A percentile compares a stretch with the other conserved stretches of the same genome.
Conservation (phyloP, 1,284 basidiomycete genomes). For the Ustilago sp. region DNA sequence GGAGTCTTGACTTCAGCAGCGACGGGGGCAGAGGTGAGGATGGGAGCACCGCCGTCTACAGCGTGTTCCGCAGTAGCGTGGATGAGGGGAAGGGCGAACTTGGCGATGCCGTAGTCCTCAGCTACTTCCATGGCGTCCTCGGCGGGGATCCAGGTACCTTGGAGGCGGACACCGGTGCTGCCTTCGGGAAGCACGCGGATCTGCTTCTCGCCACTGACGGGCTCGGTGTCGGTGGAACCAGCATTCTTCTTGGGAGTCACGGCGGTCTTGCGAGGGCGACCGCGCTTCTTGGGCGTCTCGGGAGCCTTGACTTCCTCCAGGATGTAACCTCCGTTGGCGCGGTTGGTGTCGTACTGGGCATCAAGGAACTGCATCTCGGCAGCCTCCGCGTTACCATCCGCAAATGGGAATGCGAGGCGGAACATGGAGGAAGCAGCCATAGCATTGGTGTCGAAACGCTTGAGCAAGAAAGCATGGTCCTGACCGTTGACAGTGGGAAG, state of each 20-base stretch:
- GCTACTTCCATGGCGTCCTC: slow-evolving; percentile 78
- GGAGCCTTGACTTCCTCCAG: slow-evolving; percentile 71
- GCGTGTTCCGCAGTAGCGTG: slow-evolving; percentile 81
- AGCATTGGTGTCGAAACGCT: slow-evolving; percentile 94
- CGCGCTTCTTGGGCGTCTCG: slow-evolving; percentile 52
- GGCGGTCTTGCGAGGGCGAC: slow-evolving; percentile 50
- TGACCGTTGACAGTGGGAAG: slow-evolving; percentile 77
- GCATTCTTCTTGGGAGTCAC: slow-evolving; percentile 46
- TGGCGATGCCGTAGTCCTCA: slow-evolving; percentile 75
- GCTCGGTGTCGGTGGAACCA: slow-evolving; percentile 36
- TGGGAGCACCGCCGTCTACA: slow-evolving; percentile 51
- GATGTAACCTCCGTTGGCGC: slow-evolving; percentile 82
- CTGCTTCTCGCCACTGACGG: slow-evolving; percentile 32
- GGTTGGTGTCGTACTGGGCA: slow-evolving; percentile 80
- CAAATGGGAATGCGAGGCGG: slow-evolving; percentile 91
- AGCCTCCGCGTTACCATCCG: slow-evolving; percentile 82
- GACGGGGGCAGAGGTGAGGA: slow-evolving; percentile 50
- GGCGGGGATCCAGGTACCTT: slow-evolving; percentile 88
- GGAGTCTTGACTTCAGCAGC: slow-evolving; percentile 43
- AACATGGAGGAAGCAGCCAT: slow-evolving; percentile 98
- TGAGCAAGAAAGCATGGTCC: slow-evolving; percentile 88
- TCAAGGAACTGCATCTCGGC: slow-evolving; percentile 86
- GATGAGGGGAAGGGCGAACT: slow-evolving; percentile 78
- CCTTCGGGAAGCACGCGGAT: slow-evolving; percentile 57
- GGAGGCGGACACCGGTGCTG: slow-evolving; percentile 74